A percentile compares a stretch with the other conserved stretches of the same genome.
Conservation (phyloP, 2,329 filamentous ascomycete species). For the Thielaviopsis cerberus region DNA sequence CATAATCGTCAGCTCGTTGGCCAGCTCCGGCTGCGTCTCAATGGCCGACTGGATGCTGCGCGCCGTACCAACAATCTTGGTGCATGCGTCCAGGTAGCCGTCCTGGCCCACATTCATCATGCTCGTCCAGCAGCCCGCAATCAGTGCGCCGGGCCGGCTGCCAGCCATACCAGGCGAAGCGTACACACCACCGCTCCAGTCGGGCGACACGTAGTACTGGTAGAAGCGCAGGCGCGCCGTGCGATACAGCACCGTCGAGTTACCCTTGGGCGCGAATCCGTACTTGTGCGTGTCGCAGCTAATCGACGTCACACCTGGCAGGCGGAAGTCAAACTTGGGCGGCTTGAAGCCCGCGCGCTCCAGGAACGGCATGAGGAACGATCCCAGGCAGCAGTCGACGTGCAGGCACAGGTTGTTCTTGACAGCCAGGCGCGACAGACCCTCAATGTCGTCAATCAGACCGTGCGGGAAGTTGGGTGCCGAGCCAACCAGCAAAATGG, state of each 20-base stretch:
- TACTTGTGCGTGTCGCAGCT: conserved; percentile 98
- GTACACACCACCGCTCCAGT: conserved; percentile 93
- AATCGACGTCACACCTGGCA: conserved; percentile 87
- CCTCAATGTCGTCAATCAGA: conserved; percentile 85
- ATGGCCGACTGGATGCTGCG: conserved; percentile 68
- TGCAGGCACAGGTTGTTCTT: conserved; percentile 72
- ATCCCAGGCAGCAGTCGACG: conserved; percentile 93
- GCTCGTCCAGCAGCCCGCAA: conserved; percentile 88
- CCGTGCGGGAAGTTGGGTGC: conserved; percentile 97
- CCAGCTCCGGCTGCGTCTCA: conserved; percentile 46
- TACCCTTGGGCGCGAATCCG: conserved; percentile 94
- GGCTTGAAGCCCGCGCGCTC: conserved; percentile 84
- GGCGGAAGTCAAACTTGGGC: conserved; percentile 77
- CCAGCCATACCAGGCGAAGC: conserved; percentile 83
- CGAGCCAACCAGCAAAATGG: conserved; percentile 77
- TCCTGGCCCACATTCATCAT: conserved; percentile 74
- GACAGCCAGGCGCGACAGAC: conserved; percentile 64
- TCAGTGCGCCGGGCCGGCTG: conserved; percentile 78
- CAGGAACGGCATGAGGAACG: conserved; percentile 83
- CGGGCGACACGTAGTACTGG: conserved; percentile 89
- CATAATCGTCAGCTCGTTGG: conserved; percentile 57
- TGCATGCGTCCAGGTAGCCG: conserved; percentile 74
- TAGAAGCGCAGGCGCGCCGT: conserved; percentile 59
- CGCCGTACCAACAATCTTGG: conserved; percentile 69
- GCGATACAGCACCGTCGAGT: conserved; percentile 83